Evolutionary conservation across 345 rosid genomes (phyloP).

Genomic region (Citrus reticulata): DNA sequence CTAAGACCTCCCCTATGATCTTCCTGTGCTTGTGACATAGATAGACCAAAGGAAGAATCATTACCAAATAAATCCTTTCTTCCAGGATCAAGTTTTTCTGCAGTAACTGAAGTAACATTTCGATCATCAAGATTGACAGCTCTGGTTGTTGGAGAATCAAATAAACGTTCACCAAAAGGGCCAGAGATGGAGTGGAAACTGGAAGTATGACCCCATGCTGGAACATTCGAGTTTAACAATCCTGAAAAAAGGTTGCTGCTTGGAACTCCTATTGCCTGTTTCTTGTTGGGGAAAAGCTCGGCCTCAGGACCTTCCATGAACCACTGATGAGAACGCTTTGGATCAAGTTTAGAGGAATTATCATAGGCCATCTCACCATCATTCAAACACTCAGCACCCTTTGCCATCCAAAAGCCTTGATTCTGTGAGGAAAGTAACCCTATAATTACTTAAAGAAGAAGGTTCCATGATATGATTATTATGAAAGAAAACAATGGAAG

Average conservation of each 20-base stretch:
- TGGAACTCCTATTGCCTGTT: conserved; percentile 41
- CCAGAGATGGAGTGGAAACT: conserved; percentile 35
- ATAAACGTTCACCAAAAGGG: conserved; percentile 34
- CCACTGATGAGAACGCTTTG: conserved; percentile 48
- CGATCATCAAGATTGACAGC: conserved; percentile 26
- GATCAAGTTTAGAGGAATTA: conserved; percentile 33
- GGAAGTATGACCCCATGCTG: conserved; percentile 42
- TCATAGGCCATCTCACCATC: conserved; percentile 34
- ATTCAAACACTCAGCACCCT: conserved; percentile 32
- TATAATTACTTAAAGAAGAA: not conserved
- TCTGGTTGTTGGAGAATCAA: conserved; percentile 32
- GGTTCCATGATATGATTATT: not conserved
- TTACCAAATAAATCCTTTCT: conserved; percentile 33
- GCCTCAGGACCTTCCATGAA: conserved; percentile 41
- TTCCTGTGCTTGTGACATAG: conserved; percentile 36
- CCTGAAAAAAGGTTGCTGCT: conserved; percentile 32
- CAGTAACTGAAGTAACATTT: conserved; percentile 22
- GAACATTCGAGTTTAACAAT: conserved; percentile 30
- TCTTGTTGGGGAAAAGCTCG: conserved; percentile 42
- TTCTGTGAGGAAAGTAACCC: conserved; percentile 32
- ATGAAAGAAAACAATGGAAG: not conserved
- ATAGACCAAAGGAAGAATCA: conserved; percentile 40
- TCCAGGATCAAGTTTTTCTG: conserved; percentile 24
- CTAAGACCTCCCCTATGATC: conserved; percentile 33
- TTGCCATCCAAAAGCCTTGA: conserved; percentile 45